phyloP scores from a whole-genome alignment of 73 alveolate species.

The Effrenium voratum region DNA sequence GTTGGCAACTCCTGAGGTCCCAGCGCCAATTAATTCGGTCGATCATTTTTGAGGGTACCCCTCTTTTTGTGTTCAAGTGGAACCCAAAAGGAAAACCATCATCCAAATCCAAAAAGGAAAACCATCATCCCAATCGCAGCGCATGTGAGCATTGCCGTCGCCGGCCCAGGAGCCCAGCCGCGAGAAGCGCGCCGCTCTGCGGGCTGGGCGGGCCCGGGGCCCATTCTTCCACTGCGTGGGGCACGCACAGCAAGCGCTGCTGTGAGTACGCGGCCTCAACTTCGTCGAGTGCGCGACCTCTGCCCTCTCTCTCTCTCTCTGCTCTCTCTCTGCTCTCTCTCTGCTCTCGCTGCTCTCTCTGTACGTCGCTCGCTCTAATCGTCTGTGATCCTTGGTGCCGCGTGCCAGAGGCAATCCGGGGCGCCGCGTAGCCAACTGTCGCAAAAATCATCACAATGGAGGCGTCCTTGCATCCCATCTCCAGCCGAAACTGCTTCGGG shows the following conservation, averaged over 20 bases:
- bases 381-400: not conserved
- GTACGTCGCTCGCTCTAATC: too few relatives aligned
- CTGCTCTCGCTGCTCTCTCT: too few relatives aligned
- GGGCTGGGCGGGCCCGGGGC: conserved; percentile 50
- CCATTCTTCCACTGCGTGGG: conserved; percentile 56
- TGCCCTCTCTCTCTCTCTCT: too few relatives aligned
- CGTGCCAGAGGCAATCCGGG: not conserved
- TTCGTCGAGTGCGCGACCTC: too few relatives aligned
- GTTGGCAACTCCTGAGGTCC: not conserved
- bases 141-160: not conserved
- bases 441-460: conserved; percentile 59
- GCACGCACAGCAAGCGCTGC: conserved; percentile 72
- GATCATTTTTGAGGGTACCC: not conserved
- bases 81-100: not conserved
- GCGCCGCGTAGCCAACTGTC: conserved; percentile 67
- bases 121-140: not conserved
- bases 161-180: conserved; percentile 35
- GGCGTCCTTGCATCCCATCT: not conserved
- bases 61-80: too few relatives aligned
- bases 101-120: not conserved
- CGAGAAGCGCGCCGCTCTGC: conserved; percentile 57
- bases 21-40: not conserved
- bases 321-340: too few relatives aligned
- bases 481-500: not conserved
- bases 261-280: conserved; percentile 51